Evolutionary conservation across 768 basidiomycete species (phyloP), one percentile per base, ranked within the genome.

Genomic region (Amanita muscaria): DNA sequence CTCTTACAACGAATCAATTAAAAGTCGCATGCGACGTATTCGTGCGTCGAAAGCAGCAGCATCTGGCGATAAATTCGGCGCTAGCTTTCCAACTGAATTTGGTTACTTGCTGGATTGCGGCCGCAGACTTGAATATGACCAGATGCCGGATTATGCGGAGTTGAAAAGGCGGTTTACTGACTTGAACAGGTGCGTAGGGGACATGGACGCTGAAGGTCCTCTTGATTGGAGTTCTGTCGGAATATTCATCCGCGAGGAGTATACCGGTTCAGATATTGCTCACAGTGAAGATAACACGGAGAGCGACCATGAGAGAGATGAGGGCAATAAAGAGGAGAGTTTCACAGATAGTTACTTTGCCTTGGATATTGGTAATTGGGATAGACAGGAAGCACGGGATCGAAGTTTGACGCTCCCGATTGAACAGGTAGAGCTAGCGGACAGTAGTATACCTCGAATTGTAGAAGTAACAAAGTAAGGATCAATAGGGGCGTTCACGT

Each of bases 291-390:
- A 32, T 8, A 39, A 34, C 46, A 48, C 30, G 30, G 41, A 25
- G 24, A 42, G 39, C 35, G 31, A 48, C 3, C 24, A 32, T 23
- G 45, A 40, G n/a, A 35, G 10, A 19, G 40, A 31, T 16, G 40
- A 29, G 7, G 23, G 25, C 23, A 15, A 23, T 7, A 25, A 40
- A 47, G 47, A 42, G 41, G 46, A 48, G 47, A 35, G 25, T 22
- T 48, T 42, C 27, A 24, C 32, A 48, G 42, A 48, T 35, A 48
- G 47, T 42, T 48, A 48, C 40, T 48, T 48, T 40, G 21, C 42
- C 47, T 48, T 40, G 47, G 47, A 48, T 42, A 48, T 48, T 48
- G 47, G 31, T 48, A 40, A 48, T 27, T 48, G 47, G 47, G 46
- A 47, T 47, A 34, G 42, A 30, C 46, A 47, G 46, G 46, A 40